Conservation (phyloP, 1,284 basidiomycete species). For the Prillingera fragicola region DNA sequence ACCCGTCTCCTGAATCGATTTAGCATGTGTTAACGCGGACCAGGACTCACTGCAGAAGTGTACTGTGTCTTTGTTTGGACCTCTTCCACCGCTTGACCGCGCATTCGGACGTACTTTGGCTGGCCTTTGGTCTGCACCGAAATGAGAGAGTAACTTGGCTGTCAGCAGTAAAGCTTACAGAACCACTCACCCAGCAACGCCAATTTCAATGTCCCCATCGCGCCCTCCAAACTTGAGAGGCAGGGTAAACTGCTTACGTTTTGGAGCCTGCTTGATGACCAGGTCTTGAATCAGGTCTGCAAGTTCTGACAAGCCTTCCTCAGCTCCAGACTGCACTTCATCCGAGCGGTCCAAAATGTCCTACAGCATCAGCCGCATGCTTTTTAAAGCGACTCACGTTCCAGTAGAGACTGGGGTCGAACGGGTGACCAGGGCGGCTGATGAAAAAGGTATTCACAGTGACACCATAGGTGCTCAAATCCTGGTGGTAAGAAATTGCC, state of each 20-base stretch:
- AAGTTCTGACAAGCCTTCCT: conserved; percentile 62
- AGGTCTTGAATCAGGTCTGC: conserved; percentile 55
- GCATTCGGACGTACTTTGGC: conserved; percentile 73
- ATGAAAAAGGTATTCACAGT: conserved; percentile 91
- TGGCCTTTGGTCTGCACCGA: conserved; percentile 75
- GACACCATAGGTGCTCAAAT: conserved; percentile 73
- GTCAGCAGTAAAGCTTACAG: conserved; percentile 6
- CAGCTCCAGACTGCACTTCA: conserved; percentile 51
- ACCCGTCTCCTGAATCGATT: conserved; percentile 38
- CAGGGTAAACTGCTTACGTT: conserved; percentile 77
- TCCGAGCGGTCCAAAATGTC: conserved; percentile 58
- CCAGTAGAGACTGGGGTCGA: conserved; percentile 76
- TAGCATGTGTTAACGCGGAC: background rate
- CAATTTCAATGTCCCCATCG: conserved; percentile 69
- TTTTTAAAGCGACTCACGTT: conserved; percentile 55
- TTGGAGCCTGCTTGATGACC: conserved; percentile 77
- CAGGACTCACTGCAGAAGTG: conserved; percentile 64
- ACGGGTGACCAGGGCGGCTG: conserved; percentile 61
- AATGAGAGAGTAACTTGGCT: conserved; percentile 69
- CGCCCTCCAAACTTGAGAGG: conserved; percentile 66
- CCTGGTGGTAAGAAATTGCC: conserved; percentile 51
- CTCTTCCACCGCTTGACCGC: conserved; percentile 69
- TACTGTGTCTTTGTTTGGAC: conserved; percentile 65
- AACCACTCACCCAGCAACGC: conserved; percentile 71
- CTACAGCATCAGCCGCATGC: conserved; percentile 17